Conservation (phyloP, 2,329 filamentous ascomycete species). For the Fonsecaea pedrosoi region DNA sequence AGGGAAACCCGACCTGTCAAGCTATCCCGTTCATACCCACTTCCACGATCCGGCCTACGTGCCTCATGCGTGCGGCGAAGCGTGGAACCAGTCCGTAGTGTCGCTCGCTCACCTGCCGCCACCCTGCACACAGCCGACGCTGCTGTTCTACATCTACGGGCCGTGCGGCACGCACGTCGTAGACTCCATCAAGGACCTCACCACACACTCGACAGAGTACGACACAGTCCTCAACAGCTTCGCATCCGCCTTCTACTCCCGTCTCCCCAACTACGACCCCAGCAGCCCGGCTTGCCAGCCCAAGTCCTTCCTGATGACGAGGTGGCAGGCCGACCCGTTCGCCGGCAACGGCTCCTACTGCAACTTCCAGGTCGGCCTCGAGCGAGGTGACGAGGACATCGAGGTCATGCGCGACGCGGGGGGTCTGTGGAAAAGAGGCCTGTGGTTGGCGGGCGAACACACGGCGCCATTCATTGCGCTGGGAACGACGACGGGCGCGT, state of each 20-base stretch:
- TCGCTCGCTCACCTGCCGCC: constrained; percentile 73
- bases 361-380: constrained; percentile 81
- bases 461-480: constrained; percentile 88
- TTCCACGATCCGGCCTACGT: constrained; percentile 77
- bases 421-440: constrained; percentile 54
- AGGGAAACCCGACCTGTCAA: constrained; percentile 43
- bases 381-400: constrained; percentile 74
- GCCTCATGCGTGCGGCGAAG: constrained; percentile 62
- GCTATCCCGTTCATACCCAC: constrained; percentile 72
- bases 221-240: constrained; percentile 66
- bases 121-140: constrained; percentile 72
- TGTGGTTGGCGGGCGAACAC: constrained; percentile 92
- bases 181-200: constrained; percentile 42
- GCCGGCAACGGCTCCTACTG: constrained; percentile 83
- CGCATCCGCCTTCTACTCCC: constrained; percentile 79
- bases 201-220: constrained; percentile 55
- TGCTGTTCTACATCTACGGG: constrained; percentile 74
- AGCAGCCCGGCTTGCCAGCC: constrained; percentile 66
- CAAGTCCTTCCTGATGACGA: constrained; percentile 69
- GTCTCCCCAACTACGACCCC: constrained; percentile 70
- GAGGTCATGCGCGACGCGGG: constrained; percentile 62
- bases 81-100: constrained; percentile 78
- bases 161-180: constrained; percentile 47
- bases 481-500: constrained; percentile 88
- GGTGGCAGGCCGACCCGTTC: constrained; percentile 78